These are phyloP conservation scores for Dacryopinax primogenitus DNA, from an alignment of 768 basidiomycete genomes.

Conservation along the genomic window DNA sequence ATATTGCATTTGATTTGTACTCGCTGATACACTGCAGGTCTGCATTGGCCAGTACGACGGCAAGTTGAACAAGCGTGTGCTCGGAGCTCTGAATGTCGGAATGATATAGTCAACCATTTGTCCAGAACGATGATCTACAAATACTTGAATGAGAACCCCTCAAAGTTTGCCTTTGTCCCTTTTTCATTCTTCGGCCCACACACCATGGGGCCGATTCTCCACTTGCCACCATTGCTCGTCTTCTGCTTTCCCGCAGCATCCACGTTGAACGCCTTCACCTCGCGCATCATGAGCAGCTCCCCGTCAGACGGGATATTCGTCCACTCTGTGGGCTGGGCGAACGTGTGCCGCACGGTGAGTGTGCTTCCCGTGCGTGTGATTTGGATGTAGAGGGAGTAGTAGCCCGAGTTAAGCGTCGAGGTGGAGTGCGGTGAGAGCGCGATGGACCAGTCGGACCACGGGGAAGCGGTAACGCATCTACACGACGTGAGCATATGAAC, in stretches of 20 bases:
- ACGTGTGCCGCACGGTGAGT: constrained; percentile 3
- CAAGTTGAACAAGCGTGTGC: neutral
- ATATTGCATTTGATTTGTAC: too few species aligned
- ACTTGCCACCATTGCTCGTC: neutral
- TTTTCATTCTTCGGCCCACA: neutral
- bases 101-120: neutral
- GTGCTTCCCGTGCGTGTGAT: neutral
- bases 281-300: constrained; percentile 3
- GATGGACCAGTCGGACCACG: constrained; percentile 1
- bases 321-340: neutral
- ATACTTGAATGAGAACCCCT: constrained; percentile 1
- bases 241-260: neutral
- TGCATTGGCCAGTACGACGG: neutral
- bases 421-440: neutral
- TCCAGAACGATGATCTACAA: neutral
- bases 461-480: neutral
- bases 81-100: neutral
- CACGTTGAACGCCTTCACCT: constrained; percentile 4
- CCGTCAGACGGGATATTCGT: neutral
- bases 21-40: too few species aligned
- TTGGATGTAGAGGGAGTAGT: neutral
- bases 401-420: neutral
- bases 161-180: neutral
- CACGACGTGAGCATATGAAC: neutral
- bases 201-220: neutral